A percentile compares a stretch with the other conserved stretches of the same genome.
Conservation (phyloP, 2,329 filamentous ascomycete species). For the Cadophora sp. region DNA sequence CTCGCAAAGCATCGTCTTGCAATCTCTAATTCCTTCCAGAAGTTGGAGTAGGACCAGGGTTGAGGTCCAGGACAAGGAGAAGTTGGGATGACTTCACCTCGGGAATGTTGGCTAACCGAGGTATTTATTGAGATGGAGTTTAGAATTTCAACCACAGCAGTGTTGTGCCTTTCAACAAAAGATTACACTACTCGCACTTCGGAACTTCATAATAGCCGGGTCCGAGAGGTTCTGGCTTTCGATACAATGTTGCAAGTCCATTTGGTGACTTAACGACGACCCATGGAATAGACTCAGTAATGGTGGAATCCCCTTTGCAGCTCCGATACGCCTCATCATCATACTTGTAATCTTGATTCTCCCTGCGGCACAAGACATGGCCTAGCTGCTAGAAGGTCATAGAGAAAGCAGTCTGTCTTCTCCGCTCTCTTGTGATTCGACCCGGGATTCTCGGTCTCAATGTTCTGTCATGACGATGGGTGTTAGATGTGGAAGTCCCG, state of each 20-base stretch:
- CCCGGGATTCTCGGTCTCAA: conserved; percentile 1
- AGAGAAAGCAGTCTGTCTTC: not conserved
- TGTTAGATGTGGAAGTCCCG: not conserved
- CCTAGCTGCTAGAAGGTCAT: no score
- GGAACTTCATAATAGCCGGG: no score
- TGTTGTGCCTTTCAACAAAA: not conserved
- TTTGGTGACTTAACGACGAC: no score
- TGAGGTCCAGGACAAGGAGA: not conserved
- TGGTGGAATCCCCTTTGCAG: no score
- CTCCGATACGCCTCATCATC: not conserved
- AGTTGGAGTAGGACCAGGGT: not conserved
- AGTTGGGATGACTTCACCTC: not conserved
- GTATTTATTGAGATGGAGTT: not conserved
- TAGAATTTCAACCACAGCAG: not conserved
- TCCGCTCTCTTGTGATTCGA: not conserved
- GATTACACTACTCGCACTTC: no score
- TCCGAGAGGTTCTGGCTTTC: no score
- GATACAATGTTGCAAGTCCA: no score
- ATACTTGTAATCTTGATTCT: not conserved
- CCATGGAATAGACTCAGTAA: no score
- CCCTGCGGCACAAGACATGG: not conserved
- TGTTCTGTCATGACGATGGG: not conserved
- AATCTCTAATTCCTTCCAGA: not conserved
- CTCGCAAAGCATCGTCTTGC: not conserved
- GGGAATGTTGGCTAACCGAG: conserved; percentile 10